These are phyloP conservation scores for Phytophthora quininea DNA, from an alignment of 352 stramenopile genomes.

Conservation along the genomic window DNA sequence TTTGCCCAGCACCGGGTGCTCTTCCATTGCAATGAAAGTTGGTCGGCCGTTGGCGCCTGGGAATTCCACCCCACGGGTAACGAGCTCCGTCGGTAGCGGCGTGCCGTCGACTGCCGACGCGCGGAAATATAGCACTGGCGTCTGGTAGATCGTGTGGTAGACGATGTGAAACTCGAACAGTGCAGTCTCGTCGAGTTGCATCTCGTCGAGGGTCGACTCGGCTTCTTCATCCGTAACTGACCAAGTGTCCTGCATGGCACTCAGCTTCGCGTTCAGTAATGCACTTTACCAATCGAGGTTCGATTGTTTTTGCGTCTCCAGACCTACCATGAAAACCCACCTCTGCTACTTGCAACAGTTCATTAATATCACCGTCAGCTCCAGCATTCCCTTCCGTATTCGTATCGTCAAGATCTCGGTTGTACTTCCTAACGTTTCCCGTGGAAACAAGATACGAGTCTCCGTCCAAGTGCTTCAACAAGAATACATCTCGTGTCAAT, in stretches of 20 bases:
- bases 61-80: conserved; percentile 37
- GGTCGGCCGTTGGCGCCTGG: conserved; percentile 38
- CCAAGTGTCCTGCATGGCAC: conserved; percentile 6
- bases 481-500: background rate
- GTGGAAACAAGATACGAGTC: conserved; percentile 72
- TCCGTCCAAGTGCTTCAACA: conserved; percentile 58
- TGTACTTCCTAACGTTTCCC: conserved; percentile 35
- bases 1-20: conserved; percentile 69
- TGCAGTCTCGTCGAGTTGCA: conserved; percentile 26
- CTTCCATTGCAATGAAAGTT: conserved; percentile 63
- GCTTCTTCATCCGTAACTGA: conserved; percentile 10
- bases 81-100: conserved; percentile 21
- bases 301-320: background rate
- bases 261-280: background rate
- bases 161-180: conserved; percentile 84
- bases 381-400: background rate
- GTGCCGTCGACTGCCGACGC: conserved; percentile 44
- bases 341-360: conserved; percentile 23
- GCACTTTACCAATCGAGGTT: background rate
- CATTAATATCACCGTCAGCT: conserved; percentile 16
- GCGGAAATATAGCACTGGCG: conserved; percentile 77
- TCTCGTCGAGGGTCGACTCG: background rate
- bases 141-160: conserved; percentile 79
- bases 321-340: conserved; percentile 1
- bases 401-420: background rate